phyloP scores from a whole-genome alignment of 352 stramenopile genomes.

The Blastocystis sp. region DNA sequence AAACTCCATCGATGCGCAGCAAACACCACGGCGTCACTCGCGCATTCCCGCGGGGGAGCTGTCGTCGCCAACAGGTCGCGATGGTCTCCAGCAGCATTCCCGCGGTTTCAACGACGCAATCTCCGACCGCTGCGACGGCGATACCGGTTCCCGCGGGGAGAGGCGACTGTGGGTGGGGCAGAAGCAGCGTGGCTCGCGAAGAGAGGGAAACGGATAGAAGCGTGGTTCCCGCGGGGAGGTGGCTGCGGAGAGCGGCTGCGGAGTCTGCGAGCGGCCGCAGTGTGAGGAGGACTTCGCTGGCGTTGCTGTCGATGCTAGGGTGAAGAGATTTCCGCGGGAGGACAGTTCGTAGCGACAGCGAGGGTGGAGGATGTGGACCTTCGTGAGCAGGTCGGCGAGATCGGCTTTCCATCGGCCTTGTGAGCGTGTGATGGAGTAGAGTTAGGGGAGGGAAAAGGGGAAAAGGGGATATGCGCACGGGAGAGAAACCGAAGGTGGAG shows the following conservation, averaged over 20 bases:
- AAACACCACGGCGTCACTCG: no score
- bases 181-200: no score
- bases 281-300: neutral
- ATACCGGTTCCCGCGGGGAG: no score
- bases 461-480: neutral
- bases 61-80: no score
- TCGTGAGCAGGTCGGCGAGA: neutral
- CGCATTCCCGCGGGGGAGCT: no score
- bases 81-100: no score
- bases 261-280: neutral
- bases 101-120: no score
- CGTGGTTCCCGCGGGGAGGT: neutral
- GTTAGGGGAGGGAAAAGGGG: neutral
- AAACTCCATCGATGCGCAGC: no score
- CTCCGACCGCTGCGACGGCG: no score
- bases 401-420: neutral
- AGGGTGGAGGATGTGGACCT: neutral
- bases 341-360: neutral
- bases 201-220: neutral
- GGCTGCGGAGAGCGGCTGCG: neutral
- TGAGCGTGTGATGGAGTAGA: neutral
- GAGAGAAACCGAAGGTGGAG: neutral
- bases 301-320: slow-evolving; percentile 1
- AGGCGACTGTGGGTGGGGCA: no score
- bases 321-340: neutral